A percentile compares a stretch with the other conserved stretches of the same genome.
phyloP scores from a whole-genome alignment of 2,329 filamentous ascomycete genomes.

The Aspergillus sergii region DNA sequence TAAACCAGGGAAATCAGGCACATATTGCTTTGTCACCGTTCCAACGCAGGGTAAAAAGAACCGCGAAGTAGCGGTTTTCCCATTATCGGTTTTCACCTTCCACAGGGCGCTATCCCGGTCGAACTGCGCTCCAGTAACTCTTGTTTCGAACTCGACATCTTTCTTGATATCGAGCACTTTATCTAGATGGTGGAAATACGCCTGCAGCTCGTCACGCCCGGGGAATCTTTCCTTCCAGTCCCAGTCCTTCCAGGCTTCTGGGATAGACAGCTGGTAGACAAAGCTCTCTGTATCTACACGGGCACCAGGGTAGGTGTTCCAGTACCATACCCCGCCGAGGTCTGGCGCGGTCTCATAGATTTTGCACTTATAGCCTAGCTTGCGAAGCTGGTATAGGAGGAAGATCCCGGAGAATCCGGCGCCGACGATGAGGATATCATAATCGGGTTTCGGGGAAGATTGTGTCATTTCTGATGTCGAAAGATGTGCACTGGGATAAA shows the following conservation, averaged over 20 bases:
- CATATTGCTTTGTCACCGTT: slow-evolving; percentile 47
- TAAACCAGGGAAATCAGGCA: slow-evolving; percentile 42
- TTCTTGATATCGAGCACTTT: slow-evolving; percentile 46
- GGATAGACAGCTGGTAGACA: slow-evolving; percentile 34
- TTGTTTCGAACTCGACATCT: slow-evolving; percentile 48
- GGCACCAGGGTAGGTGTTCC: slow-evolving; percentile 12
- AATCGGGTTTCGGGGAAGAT: background rate
- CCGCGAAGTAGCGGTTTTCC: slow-evolving; percentile 38
- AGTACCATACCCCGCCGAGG: slow-evolving; percentile 13
- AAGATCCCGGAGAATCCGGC: slow-evolving; percentile 16
- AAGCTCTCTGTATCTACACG: slow-evolving; percentile 9
- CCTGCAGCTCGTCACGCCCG: slow-evolving; percentile 39
- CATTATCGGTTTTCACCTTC: slow-evolving; percentile 48
- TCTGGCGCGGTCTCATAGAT: slow-evolving; percentile 11
- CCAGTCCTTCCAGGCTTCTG: slow-evolving; percentile 50
- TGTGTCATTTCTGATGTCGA: background rate
- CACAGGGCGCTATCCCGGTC: slow-evolving; percentile 42
- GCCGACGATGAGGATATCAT: slow-evolving; percentile 11
- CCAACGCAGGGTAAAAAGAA: slow-evolving; percentile 52
- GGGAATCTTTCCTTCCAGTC: slow-evolving; percentile 41
- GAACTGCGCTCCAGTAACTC: slow-evolving; percentile 46
- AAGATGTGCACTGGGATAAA: background rate
- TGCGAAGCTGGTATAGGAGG: slow-evolving; percentile 12
- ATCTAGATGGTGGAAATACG: slow-evolving; percentile 53
- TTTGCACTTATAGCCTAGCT: slow-evolving; percentile 6